A percentile compares a stretch with the other conserved stretches of the same genome.
phyloP scores from a whole-genome alignment of 768 basidiomycete genomes.

The Lactarius deliciosus region DNA sequence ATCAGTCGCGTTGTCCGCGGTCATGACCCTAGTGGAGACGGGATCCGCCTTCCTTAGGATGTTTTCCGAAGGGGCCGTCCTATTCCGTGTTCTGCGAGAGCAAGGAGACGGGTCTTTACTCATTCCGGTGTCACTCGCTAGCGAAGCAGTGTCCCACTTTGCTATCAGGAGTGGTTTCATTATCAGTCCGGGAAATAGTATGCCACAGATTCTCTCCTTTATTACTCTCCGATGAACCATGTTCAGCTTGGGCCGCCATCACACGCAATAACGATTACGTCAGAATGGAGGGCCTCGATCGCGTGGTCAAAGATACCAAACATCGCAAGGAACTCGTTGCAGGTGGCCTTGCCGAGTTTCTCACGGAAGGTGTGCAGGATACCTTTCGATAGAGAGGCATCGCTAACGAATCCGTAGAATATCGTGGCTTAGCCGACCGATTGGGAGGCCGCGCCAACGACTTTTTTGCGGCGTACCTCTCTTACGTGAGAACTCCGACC shows the following conservation, averaged over 20 bases:
- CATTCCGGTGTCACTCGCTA: constrained; percentile 53
- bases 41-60: constrained; percentile 49
- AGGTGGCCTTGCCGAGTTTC: constrained; percentile 44
- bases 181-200: constrained; percentile 8
- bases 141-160: constrained; percentile 47
- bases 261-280: constrained; percentile 62
- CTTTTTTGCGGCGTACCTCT: constrained; percentile 9
- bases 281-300: constrained; percentile 64
- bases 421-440: constrained; percentile 22
- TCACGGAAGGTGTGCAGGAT: constrained; percentile 36
- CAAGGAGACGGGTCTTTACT: constrained; percentile 65
- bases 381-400: constrained; percentile 36
- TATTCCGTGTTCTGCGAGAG: constrained; percentile 53
- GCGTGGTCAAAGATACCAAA: constrained; percentile 46
- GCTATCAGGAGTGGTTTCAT: background rate
- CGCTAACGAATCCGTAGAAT: constrained; percentile 8
- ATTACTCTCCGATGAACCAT: too few species aligned
- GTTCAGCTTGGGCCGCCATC: constrained; percentile 70
- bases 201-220: background rate
- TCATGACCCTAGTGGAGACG: constrained; percentile 45
- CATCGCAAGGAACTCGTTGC: constrained; percentile 79
- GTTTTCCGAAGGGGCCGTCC: constrained; percentile 58
- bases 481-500: background rate
- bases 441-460: constrained; percentile 20
- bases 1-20: constrained; percentile 61